A percentile compares a stretch with the other conserved stretches of the same genome.
These are phyloP conservation scores for Candida pseudofarinosa DNA, from an alignment of 805 yeast genomes.

Conservation along the genomic window DNA sequence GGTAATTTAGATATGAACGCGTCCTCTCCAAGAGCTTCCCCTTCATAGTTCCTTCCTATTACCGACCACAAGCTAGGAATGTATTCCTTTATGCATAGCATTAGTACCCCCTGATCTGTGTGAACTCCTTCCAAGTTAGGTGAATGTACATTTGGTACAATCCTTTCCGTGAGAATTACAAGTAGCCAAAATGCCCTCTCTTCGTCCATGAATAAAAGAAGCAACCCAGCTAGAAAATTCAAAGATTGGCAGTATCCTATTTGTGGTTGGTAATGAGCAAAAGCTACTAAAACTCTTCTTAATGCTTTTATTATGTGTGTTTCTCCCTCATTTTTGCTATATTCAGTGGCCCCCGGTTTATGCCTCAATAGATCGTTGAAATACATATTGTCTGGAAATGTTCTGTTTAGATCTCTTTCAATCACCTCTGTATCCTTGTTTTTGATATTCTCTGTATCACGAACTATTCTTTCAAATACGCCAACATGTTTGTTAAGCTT, in stretches of 20 bases:
- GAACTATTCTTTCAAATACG: constrained; percentile 65
- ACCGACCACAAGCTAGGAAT: constrained; percentile 75
- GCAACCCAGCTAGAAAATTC: constrained; percentile 85
- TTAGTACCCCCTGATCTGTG: constrained; percentile 88
- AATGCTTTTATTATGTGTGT: constrained; percentile 64
- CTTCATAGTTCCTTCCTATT: constrained; percentile 39
- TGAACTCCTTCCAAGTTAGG: constrained; percentile 89
- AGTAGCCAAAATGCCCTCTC: constrained; percentile 95
- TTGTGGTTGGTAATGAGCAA: constrained; percentile 79
- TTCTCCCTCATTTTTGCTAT: constrained; percentile 34
- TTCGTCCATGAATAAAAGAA: constrained; percentile 82
- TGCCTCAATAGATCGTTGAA: constrained; percentile 47
- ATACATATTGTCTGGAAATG: constrained; percentile 89
- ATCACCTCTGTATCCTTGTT: constrained; percentile 86
- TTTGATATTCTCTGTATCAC: constrained; percentile 48
- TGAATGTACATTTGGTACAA: constrained; percentile 89
- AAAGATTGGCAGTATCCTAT: constrained; percentile 96
- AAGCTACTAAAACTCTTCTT: constrained; percentile 77
- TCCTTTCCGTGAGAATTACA: constrained; percentile 80
- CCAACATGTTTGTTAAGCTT: constrained; percentile 66
- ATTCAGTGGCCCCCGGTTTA: not conserved
- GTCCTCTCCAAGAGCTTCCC: constrained; percentile 36
- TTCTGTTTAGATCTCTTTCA: constrained; percentile 88
- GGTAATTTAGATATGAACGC: constrained; percentile 73
- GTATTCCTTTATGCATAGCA: constrained; percentile 81